Evolutionary conservation across 805 yeast species (phyloP).

Genomic region (Yamadazyma sp.): DNA sequence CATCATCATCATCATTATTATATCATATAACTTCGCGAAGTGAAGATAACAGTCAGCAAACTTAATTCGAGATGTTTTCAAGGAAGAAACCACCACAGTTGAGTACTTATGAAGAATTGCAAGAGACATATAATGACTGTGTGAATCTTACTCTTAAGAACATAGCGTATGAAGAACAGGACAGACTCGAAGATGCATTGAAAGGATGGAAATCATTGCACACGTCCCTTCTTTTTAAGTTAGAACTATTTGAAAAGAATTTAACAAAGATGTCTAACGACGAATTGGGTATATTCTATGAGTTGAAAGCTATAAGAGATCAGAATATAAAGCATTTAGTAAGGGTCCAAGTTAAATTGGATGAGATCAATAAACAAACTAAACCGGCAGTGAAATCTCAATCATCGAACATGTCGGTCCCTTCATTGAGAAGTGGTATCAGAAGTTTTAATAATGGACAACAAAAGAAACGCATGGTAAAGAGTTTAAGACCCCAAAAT

Average conservation of each 20-base stretch:
- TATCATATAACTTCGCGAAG: too few relatives aligned
- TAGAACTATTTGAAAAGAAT: constrained; percentile 51
- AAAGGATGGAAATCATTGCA: constrained; percentile 76
- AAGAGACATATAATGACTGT: constrained; percentile 58
- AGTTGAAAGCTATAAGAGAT: constrained; percentile 36
- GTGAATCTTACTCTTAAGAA: constrained; percentile 59
- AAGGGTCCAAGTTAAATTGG: constrained; percentile 38
- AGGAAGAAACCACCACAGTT: constrained; percentile 61
- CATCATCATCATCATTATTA: not conserved
- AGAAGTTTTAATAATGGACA: constrained; percentile 6
- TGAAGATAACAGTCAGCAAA: too few relatives aligned
- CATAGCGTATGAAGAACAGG: constrained; percentile 54
- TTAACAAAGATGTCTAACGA: constrained; percentile 24
- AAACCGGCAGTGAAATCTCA: constrained; percentile 3
- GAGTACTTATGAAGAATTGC: constrained; percentile 46
- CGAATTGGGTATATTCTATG: constrained; percentile 25
- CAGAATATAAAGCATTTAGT: constrained; percentile 42
- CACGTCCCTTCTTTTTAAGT: constrained; percentile 53
- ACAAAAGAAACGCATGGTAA: constrained; percentile 22
- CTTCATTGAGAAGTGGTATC: constrained; percentile 22
- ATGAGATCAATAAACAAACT: constrained; percentile 28
- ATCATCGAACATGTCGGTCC: constrained; percentile 18
- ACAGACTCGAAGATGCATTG: constrained; percentile 51
- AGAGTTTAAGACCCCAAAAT: constrained; percentile 25
- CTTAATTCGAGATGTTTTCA: too few relatives aligned